A percentile compares a stretch with the other conserved stretches of the same genome.
Conservation (phyloP, 2,329 filamentous ascomycete species). For the Microthyrium microscopicum region DNA sequence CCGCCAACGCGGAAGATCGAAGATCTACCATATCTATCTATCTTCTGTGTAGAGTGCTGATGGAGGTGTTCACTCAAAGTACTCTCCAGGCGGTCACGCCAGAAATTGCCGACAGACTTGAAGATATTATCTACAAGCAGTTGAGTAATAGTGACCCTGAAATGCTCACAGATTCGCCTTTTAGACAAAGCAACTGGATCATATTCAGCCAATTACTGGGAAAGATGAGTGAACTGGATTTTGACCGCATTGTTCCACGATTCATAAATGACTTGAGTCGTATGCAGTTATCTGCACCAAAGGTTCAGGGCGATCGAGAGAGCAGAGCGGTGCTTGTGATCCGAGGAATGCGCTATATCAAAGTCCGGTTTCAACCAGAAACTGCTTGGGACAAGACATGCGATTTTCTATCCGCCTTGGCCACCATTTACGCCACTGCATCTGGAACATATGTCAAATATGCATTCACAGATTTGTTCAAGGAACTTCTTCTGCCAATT, state of each 20-base stretch:
- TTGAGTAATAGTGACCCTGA: constrained; percentile 78
- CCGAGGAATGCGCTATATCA: constrained; percentile 79
- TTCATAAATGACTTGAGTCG: constrained; percentile 69
- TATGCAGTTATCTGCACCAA: constrained; percentile 58
- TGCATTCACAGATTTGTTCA: constrained; percentile 83
- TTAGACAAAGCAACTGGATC: constrained; percentile 89
- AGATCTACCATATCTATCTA: constrained; percentile 91
- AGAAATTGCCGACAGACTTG: constrained; percentile 87
- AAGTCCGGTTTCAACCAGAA: constrained; percentile 55
- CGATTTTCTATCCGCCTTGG: constrained; percentile 70
- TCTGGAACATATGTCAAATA: constrained; percentile 86
- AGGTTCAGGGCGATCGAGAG: constrained; percentile 65
- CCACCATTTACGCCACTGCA: constrained; percentile 64
- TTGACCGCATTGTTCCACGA: constrained; percentile 63
- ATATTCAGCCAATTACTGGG: constrained; percentile 84
- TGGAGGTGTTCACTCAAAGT: constrained; percentile 88
- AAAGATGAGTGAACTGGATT: constrained; percentile 91
- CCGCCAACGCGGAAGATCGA: constrained; percentile 42
- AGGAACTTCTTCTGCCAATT: constrained; percentile 71
- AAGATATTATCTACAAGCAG: constrained; percentile 93
- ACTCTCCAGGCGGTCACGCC: constrained; percentile 64
- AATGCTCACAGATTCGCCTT: constrained; percentile 55
- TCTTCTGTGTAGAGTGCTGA: constrained; percentile 79
- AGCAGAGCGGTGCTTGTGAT: constrained; percentile 74
- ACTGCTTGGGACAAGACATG: constrained; percentile 74